These are phyloP conservation scores for Mycena polygramma DNA, from an alignment of 768 basidiomycete genomes.

Conservation along the genomic window DNA sequence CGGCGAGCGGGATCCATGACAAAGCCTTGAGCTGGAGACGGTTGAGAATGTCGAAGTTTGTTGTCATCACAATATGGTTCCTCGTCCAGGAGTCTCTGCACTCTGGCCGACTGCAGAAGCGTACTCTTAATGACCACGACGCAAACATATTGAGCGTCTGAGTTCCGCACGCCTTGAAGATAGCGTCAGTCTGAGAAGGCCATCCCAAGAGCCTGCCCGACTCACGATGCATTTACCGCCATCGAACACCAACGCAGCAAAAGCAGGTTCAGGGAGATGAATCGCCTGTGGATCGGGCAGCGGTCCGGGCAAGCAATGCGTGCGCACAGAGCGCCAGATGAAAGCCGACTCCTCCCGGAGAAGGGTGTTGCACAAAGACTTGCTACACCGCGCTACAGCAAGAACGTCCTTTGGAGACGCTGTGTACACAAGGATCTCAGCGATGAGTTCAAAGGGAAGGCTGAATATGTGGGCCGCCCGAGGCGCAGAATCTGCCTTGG, in stretches of 20 bases:
- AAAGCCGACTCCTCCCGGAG: conserved; percentile 58
- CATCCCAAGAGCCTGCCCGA: background rate
- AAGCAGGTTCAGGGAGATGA: conserved; percentile 61
- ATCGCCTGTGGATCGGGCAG: conserved; percentile 56
- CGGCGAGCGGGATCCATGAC: conserved; percentile 37
- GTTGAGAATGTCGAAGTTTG: conserved; percentile 13
- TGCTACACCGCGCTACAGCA: conserved; percentile 70
- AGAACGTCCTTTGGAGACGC: conserved; percentile 69
- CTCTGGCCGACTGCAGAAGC: conserved; percentile 54
- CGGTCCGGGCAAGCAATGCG: conserved; percentile 44
- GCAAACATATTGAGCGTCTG: conserved; percentile 52
- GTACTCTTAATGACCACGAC: conserved; percentile 63
- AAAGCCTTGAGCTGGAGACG: conserved; percentile 18
- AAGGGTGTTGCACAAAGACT: conserved; percentile 64
- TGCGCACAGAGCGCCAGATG: conserved; percentile 72
- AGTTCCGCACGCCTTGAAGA: conserved; percentile 53
- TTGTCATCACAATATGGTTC: background rate
- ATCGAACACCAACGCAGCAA: conserved; percentile 76
- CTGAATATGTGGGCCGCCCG: conserved; percentile 20
- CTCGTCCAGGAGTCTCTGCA: conserved; percentile 21
- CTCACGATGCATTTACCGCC: conserved; percentile 68
- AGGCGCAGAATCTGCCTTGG: background rate
- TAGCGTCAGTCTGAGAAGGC: background rate
- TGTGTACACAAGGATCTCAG: conserved; percentile 69
- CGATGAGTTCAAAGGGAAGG: conserved; percentile 74